These are phyloP conservation scores for Piromyces finnis DNA, from an alignment of 192 early-diverging fungal genomes.

Conservation along the genomic window DNA sequence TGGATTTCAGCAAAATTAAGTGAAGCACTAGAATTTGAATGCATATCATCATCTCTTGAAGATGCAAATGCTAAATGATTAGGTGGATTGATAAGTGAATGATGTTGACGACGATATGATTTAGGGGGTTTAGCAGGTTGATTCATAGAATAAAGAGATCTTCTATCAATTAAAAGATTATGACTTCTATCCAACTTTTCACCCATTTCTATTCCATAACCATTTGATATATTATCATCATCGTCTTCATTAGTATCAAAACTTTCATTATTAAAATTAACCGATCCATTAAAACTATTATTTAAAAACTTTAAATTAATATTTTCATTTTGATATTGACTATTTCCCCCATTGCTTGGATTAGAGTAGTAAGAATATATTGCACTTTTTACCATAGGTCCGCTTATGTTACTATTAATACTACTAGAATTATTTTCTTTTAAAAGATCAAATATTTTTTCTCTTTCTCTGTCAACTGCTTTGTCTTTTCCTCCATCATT, in stretches of 20 bases:
- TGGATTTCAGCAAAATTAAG: background rate
- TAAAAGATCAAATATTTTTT: background rate
- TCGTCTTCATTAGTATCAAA: background rate
- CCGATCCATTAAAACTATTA: background rate
- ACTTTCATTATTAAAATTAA: background rate
- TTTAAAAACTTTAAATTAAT: background rate
- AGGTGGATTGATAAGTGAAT: background rate
- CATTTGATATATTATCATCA: background rate
- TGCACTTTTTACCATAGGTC: background rate
- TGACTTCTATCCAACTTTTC: background rate
- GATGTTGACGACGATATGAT: background rate
- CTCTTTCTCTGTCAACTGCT: background rate
- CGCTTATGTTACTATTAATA: background rate
- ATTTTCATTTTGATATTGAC: background rate
- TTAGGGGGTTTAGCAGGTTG: background rate
- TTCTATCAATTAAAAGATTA: background rate
- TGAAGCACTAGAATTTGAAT: background rate
- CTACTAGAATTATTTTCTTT: background rate
- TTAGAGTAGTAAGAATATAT: background rate
- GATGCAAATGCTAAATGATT: background rate
- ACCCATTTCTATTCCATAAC: background rate
- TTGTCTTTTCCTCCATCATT: background rate
- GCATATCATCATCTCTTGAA: background rate
- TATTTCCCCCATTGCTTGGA: background rate
- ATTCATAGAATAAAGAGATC: background rate